phyloP scores from a whole-genome alignment of 371 early-diverging fungal genomes.

The Ordospora colligata region DNA sequence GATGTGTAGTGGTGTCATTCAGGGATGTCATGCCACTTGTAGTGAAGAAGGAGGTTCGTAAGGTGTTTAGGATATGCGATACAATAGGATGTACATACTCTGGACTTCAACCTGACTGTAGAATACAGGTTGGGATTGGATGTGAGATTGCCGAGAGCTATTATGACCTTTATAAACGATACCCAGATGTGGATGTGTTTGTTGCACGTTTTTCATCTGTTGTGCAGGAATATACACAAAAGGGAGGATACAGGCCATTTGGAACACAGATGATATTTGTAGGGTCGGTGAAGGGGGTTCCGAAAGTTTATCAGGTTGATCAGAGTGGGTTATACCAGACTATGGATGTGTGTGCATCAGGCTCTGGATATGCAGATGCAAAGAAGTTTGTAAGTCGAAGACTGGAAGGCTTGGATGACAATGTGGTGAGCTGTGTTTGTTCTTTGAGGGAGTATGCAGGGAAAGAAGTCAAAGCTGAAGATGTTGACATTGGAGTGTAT shows the following conservation, averaged over 20 bases:
- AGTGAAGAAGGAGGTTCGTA: slow-evolving; percentile 39
- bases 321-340: slow-evolving; percentile 55
- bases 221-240: slow-evolving; percentile 59
- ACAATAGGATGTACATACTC: slow-evolving; percentile 57
- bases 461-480: background rate
- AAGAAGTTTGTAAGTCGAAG: slow-evolving; percentile 48
- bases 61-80: slow-evolving; percentile 55
- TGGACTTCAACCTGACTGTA: slow-evolving; percentile 60
- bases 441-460: slow-evolving; percentile 51
- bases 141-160: slow-evolving; percentile 56
- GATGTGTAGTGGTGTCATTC: slow-evolving; percentile 53
- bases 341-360: slow-evolving; percentile 35
- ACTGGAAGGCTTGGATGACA: slow-evolving; percentile 47
- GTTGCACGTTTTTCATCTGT: slow-evolving; percentile 46
- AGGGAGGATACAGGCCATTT: slow-evolving; percentile 59
- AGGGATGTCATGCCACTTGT: slow-evolving; percentile 52
- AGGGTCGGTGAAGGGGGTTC: slow-evolving; percentile 37
- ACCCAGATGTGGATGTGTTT: slow-evolving; percentile 55
- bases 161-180: slow-evolving; percentile 52
- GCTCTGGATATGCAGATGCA: slow-evolving; percentile 47
- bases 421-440: slow-evolving; percentile 41
- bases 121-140: slow-evolving; percentile 45
- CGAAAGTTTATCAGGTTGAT: slow-evolving; percentile 55
- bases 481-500: slow-evolving; percentile 53
- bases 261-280: slow-evolving; percentile 53